A percentile compares a stretch with the other conserved stretches of the same genome.
These are phyloP conservation scores for Kluyveromyces aestuarii DNA, from an alignment of 805 yeast species.

Conservation along the genomic window DNA sequence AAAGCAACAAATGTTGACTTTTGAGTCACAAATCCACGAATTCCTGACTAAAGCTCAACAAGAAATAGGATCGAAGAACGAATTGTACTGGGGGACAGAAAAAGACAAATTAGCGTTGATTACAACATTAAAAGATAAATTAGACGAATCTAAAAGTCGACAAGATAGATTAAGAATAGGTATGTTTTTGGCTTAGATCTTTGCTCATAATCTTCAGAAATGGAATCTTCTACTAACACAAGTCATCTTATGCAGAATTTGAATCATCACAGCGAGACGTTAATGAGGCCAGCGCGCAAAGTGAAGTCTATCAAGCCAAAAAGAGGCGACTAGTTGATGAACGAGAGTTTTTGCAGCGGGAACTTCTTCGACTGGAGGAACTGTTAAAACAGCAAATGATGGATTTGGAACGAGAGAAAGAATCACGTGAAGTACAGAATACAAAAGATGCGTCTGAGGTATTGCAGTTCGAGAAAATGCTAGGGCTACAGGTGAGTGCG, in stretches of 20 bases:
- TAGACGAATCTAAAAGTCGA: neutral
- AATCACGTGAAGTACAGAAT: constrained; percentile 35
- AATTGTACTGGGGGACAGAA: constrained; percentile 9
- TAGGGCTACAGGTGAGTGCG: constrained; percentile 49
- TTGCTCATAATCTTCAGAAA: neutral
- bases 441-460: constrained; percentile 44
- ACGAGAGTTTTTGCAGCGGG: constrained; percentile 20
- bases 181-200: neutral
- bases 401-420: constrained; percentile 28
- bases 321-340: constrained; percentile 29
- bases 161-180: neutral
- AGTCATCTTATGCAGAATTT: constrained; percentile 12
- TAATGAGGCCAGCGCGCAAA: constrained; percentile 30
- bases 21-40: constrained; percentile 32
- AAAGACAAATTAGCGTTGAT: neutral
- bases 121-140: neutral
- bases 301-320: constrained; percentile 29
- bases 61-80: constrained; percentile 11
- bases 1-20: constrained; percentile 31
- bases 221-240: neutral
- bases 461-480: constrained; percentile 39
- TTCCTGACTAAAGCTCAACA: constrained; percentile 28
- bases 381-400: constrained; percentile 26
- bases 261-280: constrained; percentile 15
- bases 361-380: constrained; percentile 27